phyloP scores from a whole-genome alignment of 257 asterid genomes.

The Gynochthodes officinalis region DNA sequence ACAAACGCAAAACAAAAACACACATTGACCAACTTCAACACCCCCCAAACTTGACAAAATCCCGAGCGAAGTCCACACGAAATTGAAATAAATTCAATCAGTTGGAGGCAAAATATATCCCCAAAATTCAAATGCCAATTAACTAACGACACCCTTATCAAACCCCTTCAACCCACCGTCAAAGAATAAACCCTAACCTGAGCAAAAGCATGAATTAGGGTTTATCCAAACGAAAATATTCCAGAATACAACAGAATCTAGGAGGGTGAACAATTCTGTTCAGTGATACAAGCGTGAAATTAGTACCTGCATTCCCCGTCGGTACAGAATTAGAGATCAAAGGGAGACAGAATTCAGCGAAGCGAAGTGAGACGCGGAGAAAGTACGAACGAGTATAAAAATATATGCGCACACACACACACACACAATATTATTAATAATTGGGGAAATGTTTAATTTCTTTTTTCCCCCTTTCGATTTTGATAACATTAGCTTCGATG shows the following conservation, averaged over 20 bases:
- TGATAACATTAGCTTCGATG: neutral
- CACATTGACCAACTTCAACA: neutral
- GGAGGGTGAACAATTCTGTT: slow-evolving; percentile 18
- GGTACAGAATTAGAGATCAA: slow-evolving; percentile 46
- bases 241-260: slow-evolving; percentile 24
- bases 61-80: neutral
- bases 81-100: slow-evolving; percentile 14
- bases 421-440: no score
- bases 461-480: neutral
- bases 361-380: slow-evolving; percentile 18
- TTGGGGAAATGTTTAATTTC: neutral
- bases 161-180: slow-evolving; percentile 21
- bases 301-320: slow-evolving; percentile 51
- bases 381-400: neutral
- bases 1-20: neutral
- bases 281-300: slow-evolving; percentile 11
- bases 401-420: no score
- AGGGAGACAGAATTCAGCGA: slow-evolving; percentile 31
- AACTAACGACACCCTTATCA: slow-evolving; percentile 8
- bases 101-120: slow-evolving; percentile 26
- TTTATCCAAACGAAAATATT: slow-evolving; percentile 33
- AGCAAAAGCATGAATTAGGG: slow-evolving; percentile 45
- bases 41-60: neutral
- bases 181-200: slow-evolving; percentile 41
- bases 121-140: slow-evolving; percentile 14